phyloP scores from a whole-genome alignment of 164 flowering plant species.

The Cinnamomum chago region DNA sequence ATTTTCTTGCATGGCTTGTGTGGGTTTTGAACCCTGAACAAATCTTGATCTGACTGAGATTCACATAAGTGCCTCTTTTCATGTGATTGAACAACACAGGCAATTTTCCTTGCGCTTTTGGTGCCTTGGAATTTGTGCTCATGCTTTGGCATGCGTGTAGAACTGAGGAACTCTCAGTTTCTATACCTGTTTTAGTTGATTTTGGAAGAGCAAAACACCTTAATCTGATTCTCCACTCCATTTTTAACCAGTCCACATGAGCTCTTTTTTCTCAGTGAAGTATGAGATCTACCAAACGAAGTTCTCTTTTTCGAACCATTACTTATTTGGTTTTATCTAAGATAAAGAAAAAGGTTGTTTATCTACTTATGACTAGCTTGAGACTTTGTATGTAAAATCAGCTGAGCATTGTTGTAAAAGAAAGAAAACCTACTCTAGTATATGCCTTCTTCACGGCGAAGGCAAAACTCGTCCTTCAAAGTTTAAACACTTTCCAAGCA shows the following conservation, averaged over 20 bases:
- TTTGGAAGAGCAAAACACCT: background rate
- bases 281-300: background rate
- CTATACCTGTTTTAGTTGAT: constrained; percentile 1
- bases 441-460: no score
- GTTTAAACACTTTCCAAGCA: no score
- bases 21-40: constrained; percentile 24
- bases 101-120: constrained; percentile 67
- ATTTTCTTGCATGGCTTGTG: constrained; percentile 26
- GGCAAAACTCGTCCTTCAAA: no score
- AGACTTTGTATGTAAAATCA: no score
- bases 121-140: constrained; percentile 33
- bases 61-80: constrained; percentile 31
- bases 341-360: background rate
- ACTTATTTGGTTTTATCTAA: background rate
- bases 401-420: no score
- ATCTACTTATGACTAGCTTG: background rate
- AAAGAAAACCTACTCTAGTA: no score
- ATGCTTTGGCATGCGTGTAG: constrained; percentile 15
- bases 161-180: constrained; percentile 4
- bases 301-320: background rate
- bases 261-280: background rate
- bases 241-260: background rate
- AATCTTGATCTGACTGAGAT: constrained; percentile 23
- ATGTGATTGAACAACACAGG: constrained; percentile 63
- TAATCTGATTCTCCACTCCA: constrained; percentile 2